Percentiles rank a stretch among this genome's conserved stretches.
phyloP scores from a whole-genome alignment of 495 filamentous ascomycete species.

The Aspergillus taichungensis region DNA sequence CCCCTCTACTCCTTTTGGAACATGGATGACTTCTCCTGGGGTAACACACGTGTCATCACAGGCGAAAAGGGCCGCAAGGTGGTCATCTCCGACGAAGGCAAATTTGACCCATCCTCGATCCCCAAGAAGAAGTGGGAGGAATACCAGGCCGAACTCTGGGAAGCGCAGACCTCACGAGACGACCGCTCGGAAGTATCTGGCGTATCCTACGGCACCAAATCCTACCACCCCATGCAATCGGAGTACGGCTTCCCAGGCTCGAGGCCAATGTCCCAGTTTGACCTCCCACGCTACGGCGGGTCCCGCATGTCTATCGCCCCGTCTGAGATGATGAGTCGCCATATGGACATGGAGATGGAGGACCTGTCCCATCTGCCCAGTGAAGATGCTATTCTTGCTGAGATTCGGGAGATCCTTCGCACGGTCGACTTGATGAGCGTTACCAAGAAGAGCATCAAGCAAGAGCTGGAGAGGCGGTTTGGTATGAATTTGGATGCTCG shows the following conservation, averaged over 20 bases:
- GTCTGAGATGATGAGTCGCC: conserved; percentile 60
- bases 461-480: conserved; percentile 84
- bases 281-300: conserved; percentile 41
- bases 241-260: conserved; percentile 45
- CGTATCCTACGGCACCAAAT: conserved; percentile 83
- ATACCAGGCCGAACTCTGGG: conserved; percentile 94
- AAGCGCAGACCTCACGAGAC: conserved; percentile 71
- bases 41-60: conserved; percentile 94
- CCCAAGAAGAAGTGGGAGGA: conserved; percentile 99
- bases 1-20: conserved; percentile 98
- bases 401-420: conserved; percentile 87
- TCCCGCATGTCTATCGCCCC: conserved; percentile 76
- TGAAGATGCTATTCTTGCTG: conserved; percentile 83
- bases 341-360: conserved; percentile 55
- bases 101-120: conserved; percentile 89
- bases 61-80: conserved; percentile 89
- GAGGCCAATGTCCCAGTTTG: conserved; percentile 69
- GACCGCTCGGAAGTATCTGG: conserved; percentile 90
- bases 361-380: conserved; percentile 64
- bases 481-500: conserved; percentile 69
- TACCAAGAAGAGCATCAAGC: conserved; percentile 97
- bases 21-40: conserved; percentile 99
- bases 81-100: conserved; percentile 93
- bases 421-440: conserved; percentile 94
- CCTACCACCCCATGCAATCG: conserved; percentile 48